Evolutionary conservation across 257 asterid genomes (phyloP).

Genomic region (Nicotiana tomentosiformis): DNA sequence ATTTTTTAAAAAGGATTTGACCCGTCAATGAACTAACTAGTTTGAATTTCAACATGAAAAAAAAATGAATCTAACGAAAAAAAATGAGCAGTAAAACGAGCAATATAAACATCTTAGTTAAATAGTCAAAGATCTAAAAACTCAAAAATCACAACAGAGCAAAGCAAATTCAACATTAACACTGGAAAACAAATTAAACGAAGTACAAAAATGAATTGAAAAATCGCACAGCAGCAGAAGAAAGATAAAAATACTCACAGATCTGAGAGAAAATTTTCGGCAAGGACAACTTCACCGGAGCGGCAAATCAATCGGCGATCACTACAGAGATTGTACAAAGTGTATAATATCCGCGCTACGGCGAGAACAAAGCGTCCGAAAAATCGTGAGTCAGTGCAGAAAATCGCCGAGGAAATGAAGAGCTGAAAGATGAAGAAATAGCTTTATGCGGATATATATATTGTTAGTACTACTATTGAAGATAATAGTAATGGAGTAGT

Average conservation of each 20-base stretch:
- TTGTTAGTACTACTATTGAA: not conserved
- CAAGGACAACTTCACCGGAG: conserved; percentile 25
- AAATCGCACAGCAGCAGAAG: not conserved
- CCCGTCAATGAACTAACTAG: not conserved
- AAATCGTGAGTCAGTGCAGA: not conserved
- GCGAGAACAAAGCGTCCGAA: not conserved
- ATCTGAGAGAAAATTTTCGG: conserved; percentile 24
- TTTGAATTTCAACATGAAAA: not conserved
- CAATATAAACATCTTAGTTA: not conserved
- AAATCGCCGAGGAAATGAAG: not conserved
- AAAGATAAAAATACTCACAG: conserved; percentile 16
- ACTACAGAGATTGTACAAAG: not conserved
- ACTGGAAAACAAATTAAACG: not conserved
- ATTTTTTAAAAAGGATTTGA: not conserved
- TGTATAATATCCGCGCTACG: not conserved
- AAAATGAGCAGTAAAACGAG: not conserved
- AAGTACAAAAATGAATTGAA: not conserved
- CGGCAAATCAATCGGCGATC: conserved; percentile 16
- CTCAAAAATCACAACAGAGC: not conserved
- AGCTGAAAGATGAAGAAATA: not conserved
- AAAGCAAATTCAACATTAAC: not conserved
- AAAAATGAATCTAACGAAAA: not conserved
- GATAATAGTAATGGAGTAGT: not conserved
- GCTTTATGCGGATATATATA: conserved; percentile 4
- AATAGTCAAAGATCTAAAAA: not conserved